phyloP scores from a whole-genome alignment of 768 basidiomycete species.

The Serendipita sp. region DNA sequence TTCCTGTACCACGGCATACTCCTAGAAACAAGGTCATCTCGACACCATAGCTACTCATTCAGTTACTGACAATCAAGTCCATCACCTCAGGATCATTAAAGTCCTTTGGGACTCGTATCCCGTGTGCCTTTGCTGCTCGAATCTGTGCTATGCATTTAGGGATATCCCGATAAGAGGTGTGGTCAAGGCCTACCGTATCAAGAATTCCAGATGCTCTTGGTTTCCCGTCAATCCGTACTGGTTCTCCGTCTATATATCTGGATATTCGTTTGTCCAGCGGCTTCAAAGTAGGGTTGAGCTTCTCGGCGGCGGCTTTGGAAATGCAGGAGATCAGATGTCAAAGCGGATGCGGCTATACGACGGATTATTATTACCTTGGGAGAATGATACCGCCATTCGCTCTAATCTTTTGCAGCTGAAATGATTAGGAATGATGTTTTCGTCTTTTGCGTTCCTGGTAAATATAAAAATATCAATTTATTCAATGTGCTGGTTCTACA shows the following conservation, averaged over 20 bases:
- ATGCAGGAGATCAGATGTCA: neutral
- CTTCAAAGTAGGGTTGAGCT: conserved; percentile 45
- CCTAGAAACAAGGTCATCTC: conserved; percentile 24
- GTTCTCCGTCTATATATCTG: conserved; percentile 50
- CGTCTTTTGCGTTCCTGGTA: conserved; percentile 47
- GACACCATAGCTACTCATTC: neutral
- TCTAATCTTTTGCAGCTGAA: conserved; percentile 52
- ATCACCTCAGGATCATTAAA: conserved; percentile 48
- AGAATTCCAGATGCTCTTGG: conserved; percentile 61
- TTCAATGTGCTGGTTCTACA: neutral
- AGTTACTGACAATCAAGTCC: conserved; percentile 36
- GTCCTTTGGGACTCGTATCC: conserved; percentile 51
- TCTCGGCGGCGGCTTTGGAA: conserved; percentile 40
- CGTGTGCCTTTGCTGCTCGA: conserved; percentile 37
- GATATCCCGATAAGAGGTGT: too few species aligned
- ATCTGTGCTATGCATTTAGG: neutral
- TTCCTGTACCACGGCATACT: conserved; percentile 57
- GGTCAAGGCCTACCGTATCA: conserved; percentile 37
- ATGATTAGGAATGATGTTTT: conserved; percentile 56
- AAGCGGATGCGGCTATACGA: neutral
- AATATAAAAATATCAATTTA: neutral
- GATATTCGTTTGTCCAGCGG: conserved; percentile 49
- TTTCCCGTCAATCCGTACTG: conserved; percentile 57
- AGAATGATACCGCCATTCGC: conserved; percentile 44
- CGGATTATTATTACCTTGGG: conserved; percentile 31